Evolutionary conservation across 164 flowering plant species (phyloP), one percentile per base, ranked within the genome.

Genomic region (Vitis rupestris): DNA sequence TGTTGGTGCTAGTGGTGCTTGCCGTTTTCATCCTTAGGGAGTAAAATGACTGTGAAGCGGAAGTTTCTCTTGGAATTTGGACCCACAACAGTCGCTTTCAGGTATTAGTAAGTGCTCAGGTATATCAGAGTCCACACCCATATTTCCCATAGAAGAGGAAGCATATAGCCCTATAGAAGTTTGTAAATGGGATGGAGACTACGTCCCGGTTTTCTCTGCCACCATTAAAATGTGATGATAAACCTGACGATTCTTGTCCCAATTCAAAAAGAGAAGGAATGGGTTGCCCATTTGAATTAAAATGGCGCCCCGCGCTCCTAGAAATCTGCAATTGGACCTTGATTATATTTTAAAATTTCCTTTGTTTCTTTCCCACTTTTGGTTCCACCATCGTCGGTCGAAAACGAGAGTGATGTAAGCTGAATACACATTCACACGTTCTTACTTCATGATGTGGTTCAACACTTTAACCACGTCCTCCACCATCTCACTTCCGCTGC

Each of bases 341-440:
- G 97, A 84, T 98, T 91, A 77, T 92, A 88, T 74, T 91, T 92
- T 54, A 93, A 91, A 56, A 76, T 68, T 57, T 89, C 92, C 73
- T 85, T 97, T 56, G 50, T 78, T 76, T 84, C 93, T 10, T 44
- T 44, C 55, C 76, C 84, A 68, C 78, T 82, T 72, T 71, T 81
- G 8, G 73, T 65, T 75, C 72, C 68, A 75, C 79, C 80, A 44
- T 77, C 85, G 58, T 85, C 88, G 8, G 84, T 71, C 1, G 79
- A 71, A 50, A 84, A 81, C 3, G 92, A n/a, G n/a, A n/a, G n/a
- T n/a, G n/a, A n/a, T n/a, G n/a, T n/a, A n/a, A n/a, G n/a, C n/a
- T n/a, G n/a, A n/a, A n/a, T n/a, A n/a, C n/a, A n/a, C n/a, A n/a
- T n/a, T n/a, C n/a, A n/a, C n/a, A n/a, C n/a, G n/a, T n/a, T n/a